A percentile compares a stretch with the other conserved stretches of the same genome.
Evolutionary conservation across 2,329 filamentous ascomycete species (phyloP).

Genomic region (Elsinoe australis): DNA sequence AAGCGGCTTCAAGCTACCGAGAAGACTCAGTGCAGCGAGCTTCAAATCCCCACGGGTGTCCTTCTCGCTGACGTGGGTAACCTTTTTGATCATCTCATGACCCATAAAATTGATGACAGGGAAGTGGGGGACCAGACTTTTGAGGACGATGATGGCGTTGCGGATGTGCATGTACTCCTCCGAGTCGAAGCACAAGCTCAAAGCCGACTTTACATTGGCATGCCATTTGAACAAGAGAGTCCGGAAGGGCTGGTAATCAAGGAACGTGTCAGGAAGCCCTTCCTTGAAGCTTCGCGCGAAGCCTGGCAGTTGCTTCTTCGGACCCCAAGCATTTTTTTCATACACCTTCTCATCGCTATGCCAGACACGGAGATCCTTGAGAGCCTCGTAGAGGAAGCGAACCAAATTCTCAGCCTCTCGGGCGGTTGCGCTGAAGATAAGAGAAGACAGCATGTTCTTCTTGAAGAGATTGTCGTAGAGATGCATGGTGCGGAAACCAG

Average conservation of each 20-base stretch:
- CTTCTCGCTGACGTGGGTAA: constrained; percentile 53
- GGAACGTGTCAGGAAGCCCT: constrained; percentile 58
- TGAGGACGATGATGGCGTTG: constrained; percentile 86
- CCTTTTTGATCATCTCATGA: constrained; percentile 55
- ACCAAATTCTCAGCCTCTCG: constrained; percentile 91
- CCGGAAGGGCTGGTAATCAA: constrained; percentile 81
- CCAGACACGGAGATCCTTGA: constrained; percentile 76
- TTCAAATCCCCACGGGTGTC: constrained; percentile 65
- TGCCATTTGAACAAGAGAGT: constrained; percentile 87
- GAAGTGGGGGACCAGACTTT: constrained; percentile 71
- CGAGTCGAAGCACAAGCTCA: constrained; percentile 73
- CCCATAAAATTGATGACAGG: constrained; percentile 88
- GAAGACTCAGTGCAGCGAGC: constrained; percentile 62
- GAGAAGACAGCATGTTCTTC: constrained; percentile 67
- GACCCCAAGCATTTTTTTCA: constrained; percentile 71
- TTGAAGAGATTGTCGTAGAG: constrained; percentile 79
- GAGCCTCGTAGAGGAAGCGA: constrained; percentile 73
- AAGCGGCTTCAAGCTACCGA: constrained; percentile 60
- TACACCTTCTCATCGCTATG: constrained; percentile 69
- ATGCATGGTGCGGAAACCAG: constrained; percentile 78
- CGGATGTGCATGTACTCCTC: constrained; percentile 96
- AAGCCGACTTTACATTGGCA: constrained; percentile 65
- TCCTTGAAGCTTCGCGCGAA: constrained; percentile 68
- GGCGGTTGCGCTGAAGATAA: constrained; percentile 84
- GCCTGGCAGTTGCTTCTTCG: constrained; percentile 59